phyloP scores from a whole-genome alignment of 495 filamentous ascomycete species.

The Bacidia rubella region DNA sequence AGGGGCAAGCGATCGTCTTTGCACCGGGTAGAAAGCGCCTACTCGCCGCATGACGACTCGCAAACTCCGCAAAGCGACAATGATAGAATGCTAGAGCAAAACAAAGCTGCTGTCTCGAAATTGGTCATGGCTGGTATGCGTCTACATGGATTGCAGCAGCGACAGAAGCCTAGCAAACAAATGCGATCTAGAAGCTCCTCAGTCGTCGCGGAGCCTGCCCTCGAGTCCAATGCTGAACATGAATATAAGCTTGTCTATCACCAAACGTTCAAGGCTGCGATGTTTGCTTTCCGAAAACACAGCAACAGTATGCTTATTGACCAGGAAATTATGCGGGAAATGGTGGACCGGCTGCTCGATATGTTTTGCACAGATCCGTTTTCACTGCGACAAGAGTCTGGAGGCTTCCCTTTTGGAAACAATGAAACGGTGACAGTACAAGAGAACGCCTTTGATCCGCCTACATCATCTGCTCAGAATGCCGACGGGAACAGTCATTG shows the following conservation, averaged over 20 bases:
- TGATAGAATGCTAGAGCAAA: constrained; percentile 28
- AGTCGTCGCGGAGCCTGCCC: neutral
- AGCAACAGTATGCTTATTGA: constrained; percentile 21
- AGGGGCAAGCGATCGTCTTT: constrained; percentile 15
- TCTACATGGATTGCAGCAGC: constrained; percentile 44
- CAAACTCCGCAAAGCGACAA: constrained; percentile 32
- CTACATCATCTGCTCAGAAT: neutral
- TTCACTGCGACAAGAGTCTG: neutral
- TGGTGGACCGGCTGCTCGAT: constrained; percentile 28
- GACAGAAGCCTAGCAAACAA: constrained; percentile 17
- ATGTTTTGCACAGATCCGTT: constrained; percentile 32
- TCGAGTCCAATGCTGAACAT: constrained; percentile 32
- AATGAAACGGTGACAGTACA: neutral
- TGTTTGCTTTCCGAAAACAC: constrained; percentile 41
- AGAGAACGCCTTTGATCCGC: neutral
- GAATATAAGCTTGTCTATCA: constrained; percentile 56
- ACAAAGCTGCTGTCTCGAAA: constrained; percentile 32
- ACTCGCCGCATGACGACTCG: constrained; percentile 4
- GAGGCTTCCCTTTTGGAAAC: neutral
- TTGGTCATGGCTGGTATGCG: constrained; percentile 50
- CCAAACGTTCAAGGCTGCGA: constrained; percentile 46
- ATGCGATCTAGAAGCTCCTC: neutral
- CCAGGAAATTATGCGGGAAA: constrained; percentile 24
- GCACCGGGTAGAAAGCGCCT: constrained; percentile 13
- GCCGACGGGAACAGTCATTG: neutral